Conservation (phyloP, 2,329 filamentous ascomycete species). For the Penicillium sp. region DNA sequence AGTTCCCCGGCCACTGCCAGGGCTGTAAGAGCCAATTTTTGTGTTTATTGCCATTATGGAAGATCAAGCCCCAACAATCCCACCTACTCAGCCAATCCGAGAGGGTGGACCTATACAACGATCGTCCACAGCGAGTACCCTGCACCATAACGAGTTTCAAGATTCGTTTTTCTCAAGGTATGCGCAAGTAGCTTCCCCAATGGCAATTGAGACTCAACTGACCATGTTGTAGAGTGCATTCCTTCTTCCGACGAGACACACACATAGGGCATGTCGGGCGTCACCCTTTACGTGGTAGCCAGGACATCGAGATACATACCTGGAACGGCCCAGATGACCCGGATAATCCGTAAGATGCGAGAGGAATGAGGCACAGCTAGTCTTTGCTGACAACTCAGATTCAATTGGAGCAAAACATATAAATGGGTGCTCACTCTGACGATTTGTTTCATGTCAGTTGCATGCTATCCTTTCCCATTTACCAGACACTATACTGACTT, state of each 20-base stretch:
- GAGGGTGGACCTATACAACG: constrained; percentile 4
- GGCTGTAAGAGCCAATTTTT: no score
- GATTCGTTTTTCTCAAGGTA: constrained; percentile 25
- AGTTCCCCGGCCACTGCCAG: background rate
- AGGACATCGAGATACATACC: constrained; percentile 29
- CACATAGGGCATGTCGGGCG: constrained; percentile 26
- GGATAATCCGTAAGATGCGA: constrained; percentile 26
- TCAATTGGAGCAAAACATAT: constrained; percentile 42
- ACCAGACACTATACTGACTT: background rate
- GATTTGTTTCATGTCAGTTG: constrained; percentile 40
- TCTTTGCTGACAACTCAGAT: constrained; percentile 20
- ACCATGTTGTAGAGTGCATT: constrained; percentile 14
- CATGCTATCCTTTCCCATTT: no score
- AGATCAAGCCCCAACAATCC: background rate
- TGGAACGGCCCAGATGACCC: constrained; percentile 31
- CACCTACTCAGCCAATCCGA: background rate
- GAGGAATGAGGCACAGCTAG: background rate
- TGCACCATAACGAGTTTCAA: constrained; percentile 26
- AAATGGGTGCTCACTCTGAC: constrained; percentile 46
- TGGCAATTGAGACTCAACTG: background rate
- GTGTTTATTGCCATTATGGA: background rate
- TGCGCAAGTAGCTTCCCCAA: background rate
- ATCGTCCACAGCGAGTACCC: constrained; percentile 19
- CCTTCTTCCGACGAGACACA: constrained; percentile 24
- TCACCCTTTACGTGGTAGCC: constrained; percentile 20